Percentiles rank a stretch among this genome's conserved stretches.
These are phyloP conservation scores for Antitrichia curtipendula DNA, from an alignment of 225 moss, liverwort and hornwort genomes.

Conservation along the genomic window DNA sequence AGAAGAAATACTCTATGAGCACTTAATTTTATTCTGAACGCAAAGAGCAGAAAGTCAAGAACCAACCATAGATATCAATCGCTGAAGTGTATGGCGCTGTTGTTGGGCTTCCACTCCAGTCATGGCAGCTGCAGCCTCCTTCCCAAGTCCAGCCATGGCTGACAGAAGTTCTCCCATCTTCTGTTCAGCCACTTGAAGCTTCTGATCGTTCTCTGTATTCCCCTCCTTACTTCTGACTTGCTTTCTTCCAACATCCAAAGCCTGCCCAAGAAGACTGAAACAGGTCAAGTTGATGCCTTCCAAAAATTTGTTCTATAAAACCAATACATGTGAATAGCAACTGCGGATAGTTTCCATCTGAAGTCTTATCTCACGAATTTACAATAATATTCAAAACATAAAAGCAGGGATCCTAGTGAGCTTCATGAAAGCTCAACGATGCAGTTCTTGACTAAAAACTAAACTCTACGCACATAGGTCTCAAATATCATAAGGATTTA, in stretches of 20 bases:
- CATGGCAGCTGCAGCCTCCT: conserved; percentile 98
- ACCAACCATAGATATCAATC: conserved; percentile 77
- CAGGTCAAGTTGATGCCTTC: neutral
- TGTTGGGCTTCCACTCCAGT: conserved; percentile 95
- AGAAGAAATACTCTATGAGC: neutral
- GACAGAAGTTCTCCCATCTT: conserved; percentile 86
- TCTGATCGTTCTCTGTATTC: conserved; percentile 61
- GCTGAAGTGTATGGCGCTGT: conserved; percentile 85
- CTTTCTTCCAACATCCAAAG: conserved; percentile 79
- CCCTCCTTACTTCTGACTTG: conserved; percentile 86
- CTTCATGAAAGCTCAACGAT: neutral
- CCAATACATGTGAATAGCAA: neutral
- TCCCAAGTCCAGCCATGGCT: conserved; percentile 89
- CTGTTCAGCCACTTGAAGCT: conserved; percentile 76
- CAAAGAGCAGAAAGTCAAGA: neutral
- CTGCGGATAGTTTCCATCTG: neutral
- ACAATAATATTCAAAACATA: neutral
- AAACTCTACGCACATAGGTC: neutral
- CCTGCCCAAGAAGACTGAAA: conserved; percentile 27
- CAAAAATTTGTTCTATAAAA: neutral
- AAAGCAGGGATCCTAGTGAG: neutral
- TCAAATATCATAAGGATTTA: neutral
- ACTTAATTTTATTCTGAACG: neutral
- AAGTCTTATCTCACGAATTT: neutral
- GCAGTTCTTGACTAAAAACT: neutral